Conservation (phyloP, 768 basidiomycete genomes). For the Leccinum subgranulosum region DNA sequence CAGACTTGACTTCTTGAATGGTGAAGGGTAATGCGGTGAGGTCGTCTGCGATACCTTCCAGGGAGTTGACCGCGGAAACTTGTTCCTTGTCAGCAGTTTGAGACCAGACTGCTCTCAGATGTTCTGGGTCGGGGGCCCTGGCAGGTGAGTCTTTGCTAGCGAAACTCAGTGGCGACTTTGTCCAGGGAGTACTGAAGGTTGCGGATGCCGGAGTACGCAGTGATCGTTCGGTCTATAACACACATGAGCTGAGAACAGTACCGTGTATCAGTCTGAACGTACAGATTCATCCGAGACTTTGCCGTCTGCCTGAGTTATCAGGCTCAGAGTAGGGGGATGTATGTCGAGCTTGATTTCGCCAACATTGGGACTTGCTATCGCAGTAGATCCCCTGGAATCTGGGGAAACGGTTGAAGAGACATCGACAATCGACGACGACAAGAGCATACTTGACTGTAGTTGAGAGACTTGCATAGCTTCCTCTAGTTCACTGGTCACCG, state of each 20-base stretch:
- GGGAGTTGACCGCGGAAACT: constrained; percentile 67
- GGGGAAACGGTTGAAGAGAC: constrained; percentile 1
- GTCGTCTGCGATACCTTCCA: constrained; percentile 83
- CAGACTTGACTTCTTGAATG: constrained; percentile 82
- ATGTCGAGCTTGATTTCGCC: constrained; percentile 7
- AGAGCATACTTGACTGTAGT: constrained; percentile 21
- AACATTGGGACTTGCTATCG: constrained; percentile 6
- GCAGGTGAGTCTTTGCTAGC: constrained; percentile 66
- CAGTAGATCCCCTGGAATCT: constrained; percentile 6
- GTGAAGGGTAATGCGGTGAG: constrained; percentile 76
- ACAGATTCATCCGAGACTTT: constrained; percentile 57
- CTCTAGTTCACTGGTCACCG: constrained; percentile 76
- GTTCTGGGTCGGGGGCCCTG: constrained; percentile 76
- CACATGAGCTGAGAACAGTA: constrained; percentile 10
- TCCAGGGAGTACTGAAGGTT: constrained; percentile 45
- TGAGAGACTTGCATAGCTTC: constrained; percentile 7
- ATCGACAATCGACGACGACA: constrained; percentile 21
- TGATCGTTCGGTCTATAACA: constrained; percentile 40
- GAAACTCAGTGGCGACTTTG: constrained; percentile 48
- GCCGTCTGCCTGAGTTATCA: constrained; percentile 38
- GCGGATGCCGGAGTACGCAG: constrained; percentile 45
- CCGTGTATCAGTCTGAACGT: constrained; percentile 23
- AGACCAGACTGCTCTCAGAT: constrained; percentile 82
- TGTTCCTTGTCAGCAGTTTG: constrained; percentile 71
- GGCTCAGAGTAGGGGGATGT: constrained; percentile 16